Evolutionary conservation across 352 stramenopile genomes (phyloP).

Genomic region (Phytophthora sojae): DNA sequence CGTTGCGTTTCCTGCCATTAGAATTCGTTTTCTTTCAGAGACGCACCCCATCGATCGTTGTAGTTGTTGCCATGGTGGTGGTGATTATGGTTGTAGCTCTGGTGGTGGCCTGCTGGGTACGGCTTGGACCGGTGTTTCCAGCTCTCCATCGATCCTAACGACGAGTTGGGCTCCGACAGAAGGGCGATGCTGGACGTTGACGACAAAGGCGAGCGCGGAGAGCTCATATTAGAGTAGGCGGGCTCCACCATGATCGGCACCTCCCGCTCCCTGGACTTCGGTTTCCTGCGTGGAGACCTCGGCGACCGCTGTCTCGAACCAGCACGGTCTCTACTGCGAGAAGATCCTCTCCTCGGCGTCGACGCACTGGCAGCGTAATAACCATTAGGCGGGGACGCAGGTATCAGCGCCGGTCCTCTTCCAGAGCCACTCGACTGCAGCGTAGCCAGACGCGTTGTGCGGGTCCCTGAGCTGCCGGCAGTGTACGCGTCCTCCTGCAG

Average conservation of each 20-base stretch:
- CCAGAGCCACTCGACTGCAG: constrained; percentile 33
- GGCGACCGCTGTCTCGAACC: constrained; percentile 21
- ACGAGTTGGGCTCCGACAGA: constrained; percentile 51
- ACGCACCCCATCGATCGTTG: constrained; percentile 46
- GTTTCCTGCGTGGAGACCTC: constrained; percentile 28
- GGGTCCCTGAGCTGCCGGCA: constrained; percentile 16
- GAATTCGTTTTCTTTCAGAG: constrained; percentile 40
- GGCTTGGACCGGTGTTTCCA: constrained; percentile 37
- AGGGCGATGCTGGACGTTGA: constrained; percentile 70
- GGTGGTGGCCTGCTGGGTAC: constrained; percentile 13
- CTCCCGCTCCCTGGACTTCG: constrained; percentile 28
- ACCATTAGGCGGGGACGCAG: constrained; percentile 21
- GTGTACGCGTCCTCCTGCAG: constrained; percentile 37
- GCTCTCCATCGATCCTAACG: constrained; percentile 38
- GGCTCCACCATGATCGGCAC: constrained; percentile 40
- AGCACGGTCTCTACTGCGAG: constrained; percentile 6
- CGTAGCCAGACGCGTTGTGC: constrained; percentile 38
- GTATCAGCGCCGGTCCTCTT: constrained; percentile 34
- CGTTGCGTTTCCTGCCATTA: constrained; percentile 13
- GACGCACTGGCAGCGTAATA: constrained; percentile 26
- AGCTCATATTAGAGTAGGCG: constrained; percentile 58
- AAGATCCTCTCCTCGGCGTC: constrained; percentile 31
- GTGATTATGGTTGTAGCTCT: constrained; percentile 24
- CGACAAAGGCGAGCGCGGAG: constrained; percentile 62
- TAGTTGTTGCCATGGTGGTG: not conserved